Base-by-base conservation (phyloP, 2,329 filamentous ascomycete species). In the Falciphora oryzae region DNA sequence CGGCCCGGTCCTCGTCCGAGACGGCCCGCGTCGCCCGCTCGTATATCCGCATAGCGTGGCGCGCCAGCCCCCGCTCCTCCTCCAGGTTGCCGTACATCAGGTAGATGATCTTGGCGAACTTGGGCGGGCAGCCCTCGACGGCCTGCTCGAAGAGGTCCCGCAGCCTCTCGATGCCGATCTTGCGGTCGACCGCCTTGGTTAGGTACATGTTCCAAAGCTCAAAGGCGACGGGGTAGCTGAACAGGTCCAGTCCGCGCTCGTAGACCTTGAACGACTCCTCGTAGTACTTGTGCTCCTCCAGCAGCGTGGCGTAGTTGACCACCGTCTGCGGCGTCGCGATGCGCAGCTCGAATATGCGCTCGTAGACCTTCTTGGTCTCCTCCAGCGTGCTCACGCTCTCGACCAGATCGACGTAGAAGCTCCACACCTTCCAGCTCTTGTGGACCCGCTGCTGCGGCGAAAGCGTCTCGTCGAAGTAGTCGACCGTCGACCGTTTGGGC, bases 371-470 rank as follows among this genome's bases (percentile, higher is more conserved):
- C 75, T 88, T 91, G 0, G 94, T 97, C 77, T 98, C 94, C 28
- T 97, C 93, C 22, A 99, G 78, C 0, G 90, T 92, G 67, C 91
- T 89, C 38, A 97, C 93, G 75, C 93, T 97, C 76, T 99, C 95
- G 3, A 99, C 93, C 1, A 99, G 85, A 75, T 99, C 95, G 57
- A 99, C 93, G 71, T 99, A 99, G 80, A 99, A 99, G 77, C 93
- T 97, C 95, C 95, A 99, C 14, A 99, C 79, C 76, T 98, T 99
- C 95, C 95, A 99, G 74, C 92, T 97, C 82, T 99, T 99, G 80
- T 99, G 95, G 3, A 99, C 91, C 67, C 96, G 87, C 79, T 98
- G 95, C 75, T 99, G 95, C 4, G 95, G 94, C 1, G 92, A 93
- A 8, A 99, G 80, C 0, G 86, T 92, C 74, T 99, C 96, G 74